phyloP scores from a whole-genome alignment of 2,329 filamentous ascomycete species.

The Hyphodiscus sp. region DNA sequence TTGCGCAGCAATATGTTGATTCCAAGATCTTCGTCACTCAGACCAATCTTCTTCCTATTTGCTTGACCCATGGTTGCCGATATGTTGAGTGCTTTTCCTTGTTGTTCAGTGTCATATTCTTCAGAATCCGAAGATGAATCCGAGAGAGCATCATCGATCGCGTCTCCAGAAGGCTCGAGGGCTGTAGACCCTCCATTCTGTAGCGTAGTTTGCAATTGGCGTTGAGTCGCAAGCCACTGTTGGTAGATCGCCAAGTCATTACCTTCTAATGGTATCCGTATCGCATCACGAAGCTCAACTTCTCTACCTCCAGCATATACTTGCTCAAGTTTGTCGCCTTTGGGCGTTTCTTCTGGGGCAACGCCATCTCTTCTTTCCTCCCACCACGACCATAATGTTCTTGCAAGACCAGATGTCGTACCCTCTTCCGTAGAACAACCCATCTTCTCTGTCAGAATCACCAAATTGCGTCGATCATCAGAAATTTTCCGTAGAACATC shows the following conservation, averaged over 20 bases:
- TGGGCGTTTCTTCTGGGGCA: conserved; percentile 46
- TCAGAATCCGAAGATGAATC: conserved; percentile 83
- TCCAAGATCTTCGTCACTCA: conserved; percentile 85
- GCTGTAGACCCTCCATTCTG: conserved; percentile 62
- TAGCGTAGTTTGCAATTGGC: conserved; percentile 76
- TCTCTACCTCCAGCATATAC: conserved; percentile 59
- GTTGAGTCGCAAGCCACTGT: conserved; percentile 83
- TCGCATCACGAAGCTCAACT: conserved; percentile 53
- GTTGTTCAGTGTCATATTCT: conserved; percentile 82
- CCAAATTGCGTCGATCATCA: conserved; percentile 69
- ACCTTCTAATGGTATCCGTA: conserved; percentile 61
- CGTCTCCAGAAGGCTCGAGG: conserved; percentile 64
- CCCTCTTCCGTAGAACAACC: conserved; percentile 30
- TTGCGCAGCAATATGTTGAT: conserved; percentile 85
- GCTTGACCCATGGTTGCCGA: conserved; percentile 80
- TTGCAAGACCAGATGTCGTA: conserved; percentile 45
- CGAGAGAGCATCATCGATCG: conserved; percentile 77
- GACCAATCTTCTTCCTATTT: conserved; percentile 75
- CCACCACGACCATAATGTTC: conserved; percentile 76
- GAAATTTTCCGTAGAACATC: conserved; percentile 70
- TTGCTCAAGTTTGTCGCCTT: conserved; percentile 56
- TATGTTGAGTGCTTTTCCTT: conserved; percentile 85
- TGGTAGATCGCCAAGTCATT: conserved; percentile 79
- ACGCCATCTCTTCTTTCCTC: conserved; percentile 60
- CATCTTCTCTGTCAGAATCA: conserved; percentile 77